Percentiles rank a stretch among this genome's conserved stretches.
These are phyloP conservation scores for Lactarius vividus DNA, from an alignment of 768 basidiomycete species.

Conservation along the genomic window DNA sequence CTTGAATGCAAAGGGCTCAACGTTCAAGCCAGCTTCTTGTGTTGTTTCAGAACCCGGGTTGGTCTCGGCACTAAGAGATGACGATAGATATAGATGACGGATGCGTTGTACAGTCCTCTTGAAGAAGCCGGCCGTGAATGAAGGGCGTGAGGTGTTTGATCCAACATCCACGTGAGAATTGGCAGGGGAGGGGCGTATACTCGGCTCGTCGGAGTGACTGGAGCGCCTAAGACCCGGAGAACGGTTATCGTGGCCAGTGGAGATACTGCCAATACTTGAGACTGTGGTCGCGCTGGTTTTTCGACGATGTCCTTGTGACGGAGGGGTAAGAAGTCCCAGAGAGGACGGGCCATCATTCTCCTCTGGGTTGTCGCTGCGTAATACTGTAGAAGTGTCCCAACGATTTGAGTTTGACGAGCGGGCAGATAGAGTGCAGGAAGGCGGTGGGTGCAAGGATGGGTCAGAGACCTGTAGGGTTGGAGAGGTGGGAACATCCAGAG, in stretches of 20 bases:
- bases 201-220: constrained; percentile 37
- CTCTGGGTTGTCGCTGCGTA: constrained; percentile 71
- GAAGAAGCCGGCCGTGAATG: constrained; percentile 28
- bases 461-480: constrained; percentile 36
- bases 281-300: constrained; percentile 59
- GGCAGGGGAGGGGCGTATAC: constrained; percentile 37
- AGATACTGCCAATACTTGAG: constrained; percentile 48
- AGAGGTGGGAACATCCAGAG: constrained; percentile 35
- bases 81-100: constrained; percentile 7
- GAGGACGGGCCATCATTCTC: constrained; percentile 49
- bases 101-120: constrained; percentile 15
- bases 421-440: constrained; percentile 73
- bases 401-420: constrained; percentile 51
- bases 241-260: constrained; percentile 34
- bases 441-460: constrained; percentile 48
- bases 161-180: constrained; percentile 42
- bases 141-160: constrained; percentile 32
- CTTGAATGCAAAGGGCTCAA: constrained; percentile 69
- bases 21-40: constrained; percentile 39
- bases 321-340: constrained; percentile 47
- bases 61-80: constrained; percentile 5
- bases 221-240: constrained; percentile 23
- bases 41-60: too few relatives aligned
- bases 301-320: constrained; percentile 43
- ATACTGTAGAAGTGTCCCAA: constrained; percentile 51